These are phyloP conservation scores for Pythium aphanidermatum DNA, from an alignment of 352 stramenopile genomes.

Conservation along the genomic window DNA sequence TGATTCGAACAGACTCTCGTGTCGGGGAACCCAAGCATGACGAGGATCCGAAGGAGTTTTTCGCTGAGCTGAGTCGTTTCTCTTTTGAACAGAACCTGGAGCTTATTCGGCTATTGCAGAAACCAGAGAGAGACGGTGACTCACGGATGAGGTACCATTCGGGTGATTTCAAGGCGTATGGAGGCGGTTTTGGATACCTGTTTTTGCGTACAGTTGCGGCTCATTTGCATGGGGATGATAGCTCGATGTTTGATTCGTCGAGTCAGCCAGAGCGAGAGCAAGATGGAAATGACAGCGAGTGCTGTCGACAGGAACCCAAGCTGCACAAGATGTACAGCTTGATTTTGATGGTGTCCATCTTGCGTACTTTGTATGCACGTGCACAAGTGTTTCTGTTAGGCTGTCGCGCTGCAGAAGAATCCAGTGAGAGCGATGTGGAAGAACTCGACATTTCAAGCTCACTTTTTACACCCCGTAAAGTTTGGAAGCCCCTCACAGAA, in stretches of 20 bases:
- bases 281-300: conserved; percentile 2
- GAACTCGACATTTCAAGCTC: conserved; percentile 64
- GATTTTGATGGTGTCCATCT: conserved; percentile 76
- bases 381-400: conserved; percentile 52
- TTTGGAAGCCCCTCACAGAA: conserved; percentile 62
- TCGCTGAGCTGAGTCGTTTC: conserved; percentile 43
- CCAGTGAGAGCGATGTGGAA: conserved; percentile 8
- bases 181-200: conserved; percentile 58
- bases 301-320: conserved; percentile 34
- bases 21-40: conserved; percentile 9
- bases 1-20: conserved; percentile 14
- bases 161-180: conserved; percentile 4
- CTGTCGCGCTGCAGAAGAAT: conserved; percentile 16
- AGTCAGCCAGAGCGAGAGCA: conserved; percentile 12
- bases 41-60: conserved; percentile 21
- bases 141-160: background rate
- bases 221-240: conserved; percentile 13
- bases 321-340: conserved; percentile 80
- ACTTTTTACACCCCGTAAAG: conserved; percentile 69
- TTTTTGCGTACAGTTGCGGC: conserved; percentile 25
- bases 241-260: conserved; percentile 9
- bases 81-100: conserved; percentile 55
- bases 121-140: background rate
- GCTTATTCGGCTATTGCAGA: conserved; percentile 37
- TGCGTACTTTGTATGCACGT: conserved; percentile 64